Base-by-base conservation (phyloP, 1,139 yeast species). In the Zygosaccharomyces sapae region DNA sequence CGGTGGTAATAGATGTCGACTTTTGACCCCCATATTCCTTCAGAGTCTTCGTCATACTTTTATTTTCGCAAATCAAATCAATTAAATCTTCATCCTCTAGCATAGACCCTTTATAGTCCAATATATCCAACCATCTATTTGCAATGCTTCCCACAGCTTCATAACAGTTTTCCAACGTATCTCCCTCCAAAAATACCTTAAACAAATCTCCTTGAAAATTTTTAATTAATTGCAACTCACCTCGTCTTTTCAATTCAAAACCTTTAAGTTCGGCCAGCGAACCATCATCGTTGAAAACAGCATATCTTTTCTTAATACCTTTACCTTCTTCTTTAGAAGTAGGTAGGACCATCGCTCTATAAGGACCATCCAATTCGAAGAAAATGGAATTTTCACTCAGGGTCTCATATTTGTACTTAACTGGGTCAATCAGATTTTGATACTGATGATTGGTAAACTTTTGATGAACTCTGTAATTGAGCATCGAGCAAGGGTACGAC, bases 311-410 rank as follows among this genome's bases (percentile, higher is more conserved):
- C 65, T 94, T 94, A 63, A 94, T 75, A 57, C 96, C 97, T 67
- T 90, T 90, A 43, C 96, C 97, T 72, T 92, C 98, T 66, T 94
- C 98, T 57, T 88, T 88, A 0, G 98, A 92, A 0, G 98, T 89
- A 7, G 99, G 99, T 49, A 94, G 74, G 50, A 94, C 79, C 98
- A 94, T 94, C 0, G 98, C 98, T 59, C 82, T 86, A 67, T 94
- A 94, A 0, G 99, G 99, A 9, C 99, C 99, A 72, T 94, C 99
- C 22, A 94, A 96, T 67, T 94, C 99, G 59, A 94, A 94, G 69
- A 92, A 92, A 66, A 94, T 94, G 18, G 97, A 86, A 66, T 94
- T 94, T 61, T 94, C 98, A 18, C 94, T 82, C 48, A 77, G 78
- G 0, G 90, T 85, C 46, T 82, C 80, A 66, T 90, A 92, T 55